Evolutionary conservation across 768 basidiomycete species (phyloP), one percentile per base, ranked within the genome.

Genomic region (Wakefieldia striispora): DNA sequence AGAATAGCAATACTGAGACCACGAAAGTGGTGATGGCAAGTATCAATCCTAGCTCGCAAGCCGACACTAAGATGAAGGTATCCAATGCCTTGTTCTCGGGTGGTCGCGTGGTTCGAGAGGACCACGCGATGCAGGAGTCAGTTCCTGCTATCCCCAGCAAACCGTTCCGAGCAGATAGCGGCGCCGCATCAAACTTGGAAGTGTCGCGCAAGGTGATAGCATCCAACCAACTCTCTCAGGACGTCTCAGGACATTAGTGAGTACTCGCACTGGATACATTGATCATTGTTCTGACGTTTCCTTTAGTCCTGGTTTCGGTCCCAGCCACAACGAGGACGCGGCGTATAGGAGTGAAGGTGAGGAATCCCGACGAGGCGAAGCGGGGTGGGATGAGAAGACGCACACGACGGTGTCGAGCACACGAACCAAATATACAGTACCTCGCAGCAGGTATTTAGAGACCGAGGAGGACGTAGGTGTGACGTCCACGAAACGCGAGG

Each of bases 371-470:
- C 45, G 23, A 6, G 13, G 11, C 3, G 47, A 40, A 12, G 26
- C 7, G 0, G 35, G 40, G 2, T 61, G 49, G 54, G 40, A 47
- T 35, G 51, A 46, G 16, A 33, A 21, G 21, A 24, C 20, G 8
- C 48, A 38, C 17, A 23, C 29, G 20, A 35, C 17, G 16, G 16
- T 16, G 6, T 23, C 51, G 23, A 39, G 16, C 12, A 2, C 37
- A 4, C 27, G 17, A 16, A 46, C 13, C 6, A 46, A 45, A 37
- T 63, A 63, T 40, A 47, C 46, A 36, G 63, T 62, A 0, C 62
- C 62, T 50, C 44, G 55, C 13, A 57, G 45, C 51, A 31, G 40
- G 24, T 51, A 57, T 20, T 23, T 63, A 41, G 24, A 26, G 23
- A n/a, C 39, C 1, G 29, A 45, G 8, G 20, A 11, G 12, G 26